A percentile compares a stretch with the other conserved stretches of the same genome.
These are phyloP conservation scores for Aspergillus eucalypticola DNA, from an alignment of 2,329 filamentous ascomycete genomes.

Conservation along the genomic window DNA sequence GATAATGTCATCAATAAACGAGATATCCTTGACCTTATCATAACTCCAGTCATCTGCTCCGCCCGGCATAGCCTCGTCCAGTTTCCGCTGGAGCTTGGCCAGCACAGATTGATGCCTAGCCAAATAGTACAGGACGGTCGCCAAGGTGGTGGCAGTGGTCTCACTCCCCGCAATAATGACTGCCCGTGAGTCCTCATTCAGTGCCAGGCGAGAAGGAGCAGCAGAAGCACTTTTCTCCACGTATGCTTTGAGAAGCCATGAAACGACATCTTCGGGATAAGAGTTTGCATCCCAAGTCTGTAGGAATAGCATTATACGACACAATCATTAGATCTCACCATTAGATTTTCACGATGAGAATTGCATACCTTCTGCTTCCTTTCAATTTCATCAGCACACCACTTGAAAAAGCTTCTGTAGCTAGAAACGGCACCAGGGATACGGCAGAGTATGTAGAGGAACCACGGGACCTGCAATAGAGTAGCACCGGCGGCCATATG, in stretches of 20 bases:
- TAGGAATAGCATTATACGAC: not conserved
- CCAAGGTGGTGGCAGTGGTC: conserved; percentile 14
- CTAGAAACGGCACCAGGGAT: not conserved
- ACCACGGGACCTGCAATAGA: conserved; percentile 25
- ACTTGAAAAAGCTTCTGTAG: not conserved
- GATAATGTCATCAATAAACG: conserved; percentile 23
- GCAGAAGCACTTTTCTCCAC: conserved; percentile 14
- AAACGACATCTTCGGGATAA: conserved; percentile 20
- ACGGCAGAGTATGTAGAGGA: conserved; percentile 11
- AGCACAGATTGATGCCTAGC: not conserved
- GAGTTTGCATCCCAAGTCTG: conserved; percentile 8
- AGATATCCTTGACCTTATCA: not conserved
- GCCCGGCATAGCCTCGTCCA: conserved; percentile 3
- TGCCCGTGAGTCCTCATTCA: conserved; percentile 22
- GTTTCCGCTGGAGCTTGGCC: conserved; percentile 4
- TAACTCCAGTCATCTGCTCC: conserved; percentile 7
- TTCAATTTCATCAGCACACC: not conserved
- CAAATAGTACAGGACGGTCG: conserved; percentile 9
- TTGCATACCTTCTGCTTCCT: not conserved
- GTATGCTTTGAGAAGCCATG: conserved; percentile 15
- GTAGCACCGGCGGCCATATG: conserved; percentile 21
- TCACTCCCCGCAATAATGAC: conserved; percentile 29
- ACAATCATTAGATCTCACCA: not conserved
- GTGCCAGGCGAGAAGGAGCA: conserved; percentile 7
- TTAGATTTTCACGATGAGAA: not conserved